Percentiles rank a stretch among this genome's conserved stretches.
phyloP scores from a whole-genome alignment of 2,329 filamentous ascomycete genomes.

The Aspergillaceae sp. region DNA sequence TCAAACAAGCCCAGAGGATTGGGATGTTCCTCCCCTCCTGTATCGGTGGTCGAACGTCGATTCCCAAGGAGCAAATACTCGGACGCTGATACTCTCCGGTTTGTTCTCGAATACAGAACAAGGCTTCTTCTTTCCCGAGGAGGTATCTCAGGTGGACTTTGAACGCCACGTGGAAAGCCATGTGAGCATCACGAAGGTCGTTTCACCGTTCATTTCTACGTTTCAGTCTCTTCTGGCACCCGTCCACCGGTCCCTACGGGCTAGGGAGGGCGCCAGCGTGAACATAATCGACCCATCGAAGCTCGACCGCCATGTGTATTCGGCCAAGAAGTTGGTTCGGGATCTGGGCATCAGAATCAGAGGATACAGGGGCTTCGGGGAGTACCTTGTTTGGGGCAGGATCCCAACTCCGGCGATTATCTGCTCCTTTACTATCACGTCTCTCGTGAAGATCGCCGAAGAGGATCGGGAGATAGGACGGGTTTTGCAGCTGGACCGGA shows the following conservation, averaged over 20 bases:
- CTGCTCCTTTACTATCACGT: conserved; percentile 16
- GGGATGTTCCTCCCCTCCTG: conserved; percentile 18
- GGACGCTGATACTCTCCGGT: conserved; percentile 15
- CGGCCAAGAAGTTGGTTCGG: conserved; percentile 16
- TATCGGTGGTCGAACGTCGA: conserved; percentile 27
- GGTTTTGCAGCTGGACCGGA: conserved; percentile 18
- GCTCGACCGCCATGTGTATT: conserved; percentile 17
- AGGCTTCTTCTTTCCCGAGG: conserved; percentile 6
- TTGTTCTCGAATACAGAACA: conserved; percentile 12
- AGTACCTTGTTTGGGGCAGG: conserved; percentile 29
- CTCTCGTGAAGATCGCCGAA: conserved; percentile 12
- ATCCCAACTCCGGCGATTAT: conserved; percentile 21
- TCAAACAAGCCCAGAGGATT: neutral
- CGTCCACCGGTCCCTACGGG: conserved; percentile 23
- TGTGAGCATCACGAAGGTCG: conserved; percentile 10
- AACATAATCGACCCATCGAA: conserved; percentile 23
- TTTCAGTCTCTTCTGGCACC: conserved; percentile 19
- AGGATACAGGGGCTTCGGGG: conserved; percentile 20
- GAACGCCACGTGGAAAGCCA: conserved; percentile 16
- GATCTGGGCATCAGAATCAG: conserved; percentile 10
- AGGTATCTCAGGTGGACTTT: conserved; percentile 12
- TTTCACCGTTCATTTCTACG: conserved; percentile 28
- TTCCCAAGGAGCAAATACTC: conserved; percentile 24
- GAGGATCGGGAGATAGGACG: conserved; percentile 12
- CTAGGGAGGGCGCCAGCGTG: conserved; percentile 16